These are phyloP conservation scores for Torulaspora gathmanii DNA, from an alignment of 805 yeast genomes.

Conservation along the genomic window DNA sequence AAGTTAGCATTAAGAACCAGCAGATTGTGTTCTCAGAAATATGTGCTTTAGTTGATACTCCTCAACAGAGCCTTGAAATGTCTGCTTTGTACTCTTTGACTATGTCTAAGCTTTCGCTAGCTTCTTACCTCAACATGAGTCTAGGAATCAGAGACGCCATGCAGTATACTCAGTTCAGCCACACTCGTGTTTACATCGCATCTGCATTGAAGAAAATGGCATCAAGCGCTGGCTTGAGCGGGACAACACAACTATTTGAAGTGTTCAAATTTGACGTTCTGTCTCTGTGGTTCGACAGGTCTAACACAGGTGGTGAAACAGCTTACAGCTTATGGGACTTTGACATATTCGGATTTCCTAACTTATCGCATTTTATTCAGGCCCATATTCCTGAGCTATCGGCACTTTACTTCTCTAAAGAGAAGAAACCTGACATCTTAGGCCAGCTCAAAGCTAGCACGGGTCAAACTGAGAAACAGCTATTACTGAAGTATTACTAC, in stretches of 20 bases:
- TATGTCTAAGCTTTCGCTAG: conserved; percentile 17
- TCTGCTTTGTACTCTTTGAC: conserved; percentile 27
- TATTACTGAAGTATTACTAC: conserved; percentile 16
- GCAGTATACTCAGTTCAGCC: conserved; percentile 6
- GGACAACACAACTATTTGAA: conserved; percentile 19
- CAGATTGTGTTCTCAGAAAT: conserved; percentile 30
- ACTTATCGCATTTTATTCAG: conserved; percentile 13
- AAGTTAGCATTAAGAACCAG: conserved; percentile 28
- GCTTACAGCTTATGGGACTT: conserved; percentile 18
- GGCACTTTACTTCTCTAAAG: conserved; percentile 21
- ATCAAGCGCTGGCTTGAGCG: background rate
- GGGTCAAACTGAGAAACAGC: conserved; percentile 9
- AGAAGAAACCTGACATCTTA: conserved; percentile 9
- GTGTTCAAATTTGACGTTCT: conserved; percentile 24
- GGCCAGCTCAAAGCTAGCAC: conserved; percentile 7
- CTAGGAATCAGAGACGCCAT: conserved; percentile 17
- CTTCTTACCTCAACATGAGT: conserved; percentile 24
- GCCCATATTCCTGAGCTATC: conserved; percentile 19
- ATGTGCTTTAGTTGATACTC: conserved; percentile 18
- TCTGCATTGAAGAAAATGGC: conserved; percentile 12
- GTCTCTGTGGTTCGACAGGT: conserved; percentile 16
- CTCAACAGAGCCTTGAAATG: conserved; percentile 27
- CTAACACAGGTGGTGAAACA: background rate
- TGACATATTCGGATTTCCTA: conserved; percentile 20
- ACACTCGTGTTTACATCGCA: conserved; percentile 23